A percentile compares a stretch with the other conserved stretches of the same genome.
Conservation (phyloP, 2,329 filamentous ascomycete species). For the Aspergillus luchuensis region DNA sequence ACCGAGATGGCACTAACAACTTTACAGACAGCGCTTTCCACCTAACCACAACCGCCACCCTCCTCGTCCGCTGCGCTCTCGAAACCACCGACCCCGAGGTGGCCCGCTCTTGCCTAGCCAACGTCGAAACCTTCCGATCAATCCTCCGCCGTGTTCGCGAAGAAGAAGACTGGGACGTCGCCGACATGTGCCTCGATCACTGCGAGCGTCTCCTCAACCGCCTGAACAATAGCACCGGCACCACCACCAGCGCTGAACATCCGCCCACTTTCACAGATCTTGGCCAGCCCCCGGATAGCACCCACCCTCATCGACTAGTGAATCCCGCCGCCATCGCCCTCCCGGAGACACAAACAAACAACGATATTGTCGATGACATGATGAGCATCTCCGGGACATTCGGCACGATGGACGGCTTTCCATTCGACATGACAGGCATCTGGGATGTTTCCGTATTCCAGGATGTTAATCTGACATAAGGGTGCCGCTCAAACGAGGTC, state of each 20-base stretch:
- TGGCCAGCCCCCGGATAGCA: conserved; percentile 17
- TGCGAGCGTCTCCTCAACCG: conserved; percentile 49
- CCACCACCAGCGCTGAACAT: conserved; percentile 10
- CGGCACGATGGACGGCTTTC: conserved; percentile 49
- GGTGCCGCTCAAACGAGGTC: background rate
- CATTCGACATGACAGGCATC: conserved; percentile 50
- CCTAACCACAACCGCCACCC: conserved; percentile 56
- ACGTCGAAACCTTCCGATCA: conserved; percentile 51
- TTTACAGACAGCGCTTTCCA: conserved; percentile 52
- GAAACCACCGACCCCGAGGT: conserved; percentile 53
- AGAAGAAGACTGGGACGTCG: conserved; percentile 58
- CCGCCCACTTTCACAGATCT: background rate
- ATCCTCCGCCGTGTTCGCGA: conserved; percentile 51
- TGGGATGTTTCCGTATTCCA: conserved; percentile 49
- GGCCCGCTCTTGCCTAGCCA: conserved; percentile 49
- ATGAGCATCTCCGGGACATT: conserved; percentile 50
- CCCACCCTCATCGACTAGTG: conserved; percentile 27
- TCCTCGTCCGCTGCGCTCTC: conserved; percentile 54
- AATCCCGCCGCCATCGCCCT: conserved; percentile 44
- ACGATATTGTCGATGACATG: conserved; percentile 50
- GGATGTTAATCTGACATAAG: conserved; percentile 36
- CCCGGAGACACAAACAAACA: conserved; percentile 48
- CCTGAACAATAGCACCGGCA: conserved; percentile 34
- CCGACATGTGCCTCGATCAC: conserved; percentile 56
- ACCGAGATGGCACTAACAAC: conserved; percentile 9